Conservation (phyloP, 73 alveolate genomes). For the Urostyla sp. region DNA sequence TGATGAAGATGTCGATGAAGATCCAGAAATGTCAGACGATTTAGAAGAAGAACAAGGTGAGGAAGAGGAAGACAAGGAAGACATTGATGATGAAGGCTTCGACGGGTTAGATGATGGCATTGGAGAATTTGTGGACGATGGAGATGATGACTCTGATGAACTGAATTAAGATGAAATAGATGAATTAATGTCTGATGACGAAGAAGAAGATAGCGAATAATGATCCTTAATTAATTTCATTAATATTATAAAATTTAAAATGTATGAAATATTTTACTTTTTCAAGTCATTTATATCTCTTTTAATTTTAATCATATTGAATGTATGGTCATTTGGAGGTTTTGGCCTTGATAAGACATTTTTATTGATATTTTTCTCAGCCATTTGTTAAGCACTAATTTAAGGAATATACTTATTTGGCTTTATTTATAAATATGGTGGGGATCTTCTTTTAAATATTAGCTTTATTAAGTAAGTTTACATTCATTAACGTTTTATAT, state of each 20-base stretch:
- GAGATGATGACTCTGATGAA: constrained; percentile 50
- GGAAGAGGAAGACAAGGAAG: constrained; percentile 58
- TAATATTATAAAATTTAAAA: constrained; percentile 29
- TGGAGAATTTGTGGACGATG: constrained; percentile 49
- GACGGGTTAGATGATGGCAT: constrained; percentile 62
- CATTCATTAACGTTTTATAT: background rate
- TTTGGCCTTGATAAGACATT: constrained; percentile 66
- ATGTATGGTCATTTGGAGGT: constrained; percentile 69
- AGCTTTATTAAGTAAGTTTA: background rate
- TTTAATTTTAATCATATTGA: background rate
- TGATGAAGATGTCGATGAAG: constrained; percentile 53
- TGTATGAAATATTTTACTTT: constrained; percentile 39
- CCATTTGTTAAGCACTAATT: background rate
- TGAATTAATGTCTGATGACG: constrained; percentile 23
- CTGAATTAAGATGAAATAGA: constrained; percentile 54
- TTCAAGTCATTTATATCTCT: background rate
- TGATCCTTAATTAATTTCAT: background rate
- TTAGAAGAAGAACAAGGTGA: constrained; percentile 58
- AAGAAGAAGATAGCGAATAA: constrained; percentile 34
- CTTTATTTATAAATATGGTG: constrained; percentile 2
- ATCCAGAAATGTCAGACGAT: constrained; percentile 29
- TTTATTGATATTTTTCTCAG: constrained; percentile 44
- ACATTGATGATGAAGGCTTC: constrained; percentile 56
- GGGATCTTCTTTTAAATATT: constrained; percentile 6
- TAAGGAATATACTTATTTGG: constrained; percentile 3